Evolutionary conservation across 208 protist genomes (phyloP), one percentile per base, ranked within the genome.

Genomic region (Vickermania ingenoplastis): DNA sequence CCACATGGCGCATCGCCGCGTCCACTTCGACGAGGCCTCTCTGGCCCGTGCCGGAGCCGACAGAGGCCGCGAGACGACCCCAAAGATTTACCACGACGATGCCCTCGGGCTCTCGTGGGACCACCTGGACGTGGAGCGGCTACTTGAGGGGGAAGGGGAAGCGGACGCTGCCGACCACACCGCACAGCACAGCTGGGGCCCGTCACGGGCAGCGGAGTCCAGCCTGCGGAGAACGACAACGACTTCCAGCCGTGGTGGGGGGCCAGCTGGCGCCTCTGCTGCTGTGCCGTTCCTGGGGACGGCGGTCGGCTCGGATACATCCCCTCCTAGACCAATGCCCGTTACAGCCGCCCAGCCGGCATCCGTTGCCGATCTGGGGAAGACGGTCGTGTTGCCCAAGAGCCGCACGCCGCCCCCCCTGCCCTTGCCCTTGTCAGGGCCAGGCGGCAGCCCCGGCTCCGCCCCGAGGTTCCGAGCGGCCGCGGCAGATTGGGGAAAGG

Each of bases 11-110:
- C n/a, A n/a, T n/a, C n/a, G n/a, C n/a, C n/a, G n/a, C n/a, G 69
- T 81, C 5, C 75, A 58, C 36, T 81, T 79, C 64, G 65, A 79
- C 36, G 68, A 79, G 53, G 50, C 36, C 36, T 45, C 36, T 45
- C 36, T 17, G 36, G n/a, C 3, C 5, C 21, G 25, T 27, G 30
- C 14, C 41, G 49, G 30, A 31, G 21, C n/a, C 2, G 23, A n/a
- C 3, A 57, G 21, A 7, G 45, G 51, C 25, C 31, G 48, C 23
- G 55, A 54, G 4, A 17, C 5, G 11, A 45, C 36, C 17, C 11
- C 36, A 45, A 17, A 45, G 36, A 45, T 45, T 28, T 53, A 31
- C n/a, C 17, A 17, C 41, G 56, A 74, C 28, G 54, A 22, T 13
- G 41, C 29, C 29, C 4, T 67, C 14, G n/a, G 28, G 23, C 27